Evolutionary conservation across 495 filamentous ascomycete genomes (phyloP).

Genomic region (Tuber aestivum): DNA sequence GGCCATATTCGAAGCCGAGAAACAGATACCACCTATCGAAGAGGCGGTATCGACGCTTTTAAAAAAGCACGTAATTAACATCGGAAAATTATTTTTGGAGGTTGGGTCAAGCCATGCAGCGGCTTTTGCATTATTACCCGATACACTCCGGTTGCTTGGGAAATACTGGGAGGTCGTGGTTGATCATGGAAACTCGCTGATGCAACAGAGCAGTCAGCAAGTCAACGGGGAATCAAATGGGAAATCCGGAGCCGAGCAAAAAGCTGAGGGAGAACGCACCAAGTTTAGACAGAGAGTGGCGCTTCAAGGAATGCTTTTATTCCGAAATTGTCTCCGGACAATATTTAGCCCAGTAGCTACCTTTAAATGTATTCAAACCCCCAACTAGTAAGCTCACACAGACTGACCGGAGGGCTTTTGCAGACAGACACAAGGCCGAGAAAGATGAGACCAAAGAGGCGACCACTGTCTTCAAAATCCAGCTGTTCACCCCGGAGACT

Average conservation of each 20-base stretch:
- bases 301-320: conserved; percentile 70
- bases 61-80: conserved; percentile 80
- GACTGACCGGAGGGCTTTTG: conserved; percentile 4
- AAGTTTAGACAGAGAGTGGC: conserved; percentile 67
- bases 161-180: conserved; percentile 78
- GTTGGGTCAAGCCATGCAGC: conserved; percentile 70
- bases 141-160: conserved; percentile 65
- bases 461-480: conserved; percentile 55
- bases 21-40: conserved; percentile 24
- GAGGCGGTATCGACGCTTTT: conserved; percentile 49
- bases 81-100: conserved; percentile 83
- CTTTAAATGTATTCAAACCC: conserved; percentile 56
- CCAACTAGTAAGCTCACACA: conserved; percentile 3
- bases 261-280: conserved; percentile 47
- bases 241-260: conserved; percentile 47
- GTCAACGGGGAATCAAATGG: conserved; percentile 44
- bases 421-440: conserved; percentile 52
- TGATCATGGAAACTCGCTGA: conserved; percentile 66
- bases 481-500: conserved; percentile 68
- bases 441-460: conserved; percentile 53
- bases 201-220: conserved; percentile 47
- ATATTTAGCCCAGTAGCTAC: conserved; percentile 70
- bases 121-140: conserved; percentile 72
- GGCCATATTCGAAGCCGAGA: conserved; percentile 31
- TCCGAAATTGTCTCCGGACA: conserved; percentile 79